Evolutionary conservation across 176 grass and related monocot species (phyloP), one percentile per base, ranked within the genome.

Genomic region (Carex myosuroides): DNA sequence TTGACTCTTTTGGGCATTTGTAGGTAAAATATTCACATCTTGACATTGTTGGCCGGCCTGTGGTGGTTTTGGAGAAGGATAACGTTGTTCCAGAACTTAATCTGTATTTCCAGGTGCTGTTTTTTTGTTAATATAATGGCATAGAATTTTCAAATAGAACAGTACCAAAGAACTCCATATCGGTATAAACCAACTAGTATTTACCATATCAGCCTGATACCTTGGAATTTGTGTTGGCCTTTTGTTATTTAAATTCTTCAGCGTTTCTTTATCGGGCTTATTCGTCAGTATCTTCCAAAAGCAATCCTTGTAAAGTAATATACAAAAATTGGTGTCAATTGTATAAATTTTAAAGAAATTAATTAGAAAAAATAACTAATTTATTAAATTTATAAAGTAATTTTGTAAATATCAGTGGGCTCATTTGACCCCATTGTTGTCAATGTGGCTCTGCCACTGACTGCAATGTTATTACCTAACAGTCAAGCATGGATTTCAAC

Each of bases 21-120:
- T 90, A 99, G 97, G 90, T 95, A 62, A 99, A 99, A 81, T 94
- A 92, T 94, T 95, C 97, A 68, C 93, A 99, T 60, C 93, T 99
- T 81, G 97, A 99, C 62, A 94, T 92, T 88, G 77, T 87, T 54
- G 97, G 97, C 85, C 94, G 97, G 37, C 93, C 93, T 69, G 97
- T 99, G 67, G 64, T 92, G 22, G 87, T 94, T 85, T 83, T 96
- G 65, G 93, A 99, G 87, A 99, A 94, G 73, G 77, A 79, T 85
- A 91, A 92, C 89, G 93, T 99, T 88, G 89, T 95, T 88, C 97
- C 97, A 3, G 97, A 99, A 87, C 90, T 96, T 88, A 99, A 96
- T 82, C 70, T 96, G 20, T 88, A 95, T 92, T 99, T 99, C 65
- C 91, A 99, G 97, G 97, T 99, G 46, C 46, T 65, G 76, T 29